phyloP scores from a whole-genome alignment of 169 alveolate genomes.

The Eimeria necatrix region DNA sequence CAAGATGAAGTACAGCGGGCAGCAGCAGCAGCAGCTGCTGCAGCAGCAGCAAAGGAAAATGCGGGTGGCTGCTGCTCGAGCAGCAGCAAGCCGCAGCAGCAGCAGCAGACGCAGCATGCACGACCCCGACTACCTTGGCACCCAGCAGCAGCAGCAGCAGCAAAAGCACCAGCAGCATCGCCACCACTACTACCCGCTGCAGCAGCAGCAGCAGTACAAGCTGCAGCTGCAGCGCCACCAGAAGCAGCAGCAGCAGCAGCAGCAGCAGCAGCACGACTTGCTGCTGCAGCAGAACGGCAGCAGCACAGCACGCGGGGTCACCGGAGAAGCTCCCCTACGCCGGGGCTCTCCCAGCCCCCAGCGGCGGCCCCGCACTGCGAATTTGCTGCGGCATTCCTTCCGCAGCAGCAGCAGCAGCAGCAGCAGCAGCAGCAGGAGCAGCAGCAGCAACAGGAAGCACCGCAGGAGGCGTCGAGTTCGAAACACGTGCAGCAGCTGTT shows the following conservation, averaged over 20 bases:
- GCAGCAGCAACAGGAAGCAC: neutral
- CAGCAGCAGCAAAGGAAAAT: neutral
- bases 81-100: constrained; percentile 12
- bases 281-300: neutral
- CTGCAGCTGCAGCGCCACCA: too few species aligned
- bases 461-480: neutral
- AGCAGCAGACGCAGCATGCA: neutral
- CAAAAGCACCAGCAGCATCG: too few species aligned
- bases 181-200: too few species aligned
- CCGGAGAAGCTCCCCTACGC: neutral
- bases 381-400: neutral
- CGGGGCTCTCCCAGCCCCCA: neutral
- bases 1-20: neutral
- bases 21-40: neutral
- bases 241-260: too few species aligned
- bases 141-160: neutral
- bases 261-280: neutral
- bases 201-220: too few species aligned
- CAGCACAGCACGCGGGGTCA: neutral
- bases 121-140: neutral
- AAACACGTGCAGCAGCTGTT: neutral
- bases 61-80: neutral
- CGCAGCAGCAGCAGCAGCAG: neutral
- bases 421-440: neutral
- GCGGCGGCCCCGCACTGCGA: neutral